Evolutionary conservation across 225 moss, liverwort and hornwort genomes (phyloP), one percentile per base, ranked within the genome.

Genomic region (Ulota crispa): DNA sequence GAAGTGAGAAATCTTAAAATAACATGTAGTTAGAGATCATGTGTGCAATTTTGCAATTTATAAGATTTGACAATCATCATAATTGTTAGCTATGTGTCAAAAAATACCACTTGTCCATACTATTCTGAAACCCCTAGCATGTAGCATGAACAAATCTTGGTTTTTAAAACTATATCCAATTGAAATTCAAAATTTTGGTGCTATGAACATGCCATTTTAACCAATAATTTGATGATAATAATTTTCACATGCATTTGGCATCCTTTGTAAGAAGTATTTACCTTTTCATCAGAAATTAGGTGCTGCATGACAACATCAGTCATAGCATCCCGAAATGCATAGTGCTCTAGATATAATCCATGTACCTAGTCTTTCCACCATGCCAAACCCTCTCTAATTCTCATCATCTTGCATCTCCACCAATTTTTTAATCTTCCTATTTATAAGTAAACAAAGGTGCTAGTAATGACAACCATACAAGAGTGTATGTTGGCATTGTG

Each of bases 271-370:
- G 78, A 71, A 45, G 20, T 2, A 1, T 6, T 5, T 81, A 96
- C 98, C 91, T 99, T 99, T 77, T 92, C 92, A 71, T 94, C 86
- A 57, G 92, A 82, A 61, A 95, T 91, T 70, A 99, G 91, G 84
- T 99, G 90, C 74, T 99, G 98, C 59, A 99, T 86, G 78, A 99
- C 91, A 54, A 99, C 91, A 86, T 99, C 94, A 55, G 95, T 99
- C 95, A 99, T 95, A 76, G 87, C 88, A 82, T 99, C 98, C 60
- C 95, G 89, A 59, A 95, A 99, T 76, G 98, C 98, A 86, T 99
- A 99, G 67, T 91, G 92, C 87, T 99, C 98, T 77, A 89, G 91
- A 77, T 99, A 93, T 71, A 99, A 86, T 84, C 98, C 98, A 89
- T 99, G 98, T 83, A 99, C 95, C 98, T 99, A 91, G 83, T 79